Conservation (phyloP, 164 flowering plant species). For the Stephania japonica region DNA sequence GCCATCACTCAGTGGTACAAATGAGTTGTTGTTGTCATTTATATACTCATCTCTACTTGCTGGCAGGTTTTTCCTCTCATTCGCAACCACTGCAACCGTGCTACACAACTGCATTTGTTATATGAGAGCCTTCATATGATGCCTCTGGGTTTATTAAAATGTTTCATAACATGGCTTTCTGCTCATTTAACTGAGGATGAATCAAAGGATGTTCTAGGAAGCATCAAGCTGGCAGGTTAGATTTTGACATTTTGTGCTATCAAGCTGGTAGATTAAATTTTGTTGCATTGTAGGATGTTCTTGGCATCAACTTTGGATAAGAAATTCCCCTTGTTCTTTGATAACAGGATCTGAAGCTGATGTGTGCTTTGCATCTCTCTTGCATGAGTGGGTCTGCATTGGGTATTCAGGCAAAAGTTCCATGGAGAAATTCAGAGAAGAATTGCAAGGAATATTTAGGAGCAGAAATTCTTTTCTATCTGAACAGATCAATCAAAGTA, state of each 20-base stretch:
- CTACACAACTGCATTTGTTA: constrained; percentile 44
- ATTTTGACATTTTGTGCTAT: constrained; percentile 15
- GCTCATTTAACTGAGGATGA: constrained; percentile 52
- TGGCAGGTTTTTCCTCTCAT: constrained; percentile 56
- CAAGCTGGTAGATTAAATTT: constrained; percentile 28
- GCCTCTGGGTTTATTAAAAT: constrained; percentile 79
- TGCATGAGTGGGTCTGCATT: constrained; percentile 56
- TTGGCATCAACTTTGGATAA: neutral
- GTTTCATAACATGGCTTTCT: constrained; percentile 59
- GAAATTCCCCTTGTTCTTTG: neutral
- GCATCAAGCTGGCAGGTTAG: constrained; percentile 35
- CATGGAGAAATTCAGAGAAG: constrained; percentile 41
- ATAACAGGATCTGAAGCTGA: constrained; percentile 26
- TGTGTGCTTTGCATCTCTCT: constrained; percentile 44
- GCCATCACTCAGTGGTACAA: neutral
- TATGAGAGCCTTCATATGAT: constrained; percentile 49
- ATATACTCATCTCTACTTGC: constrained; percentile 7
- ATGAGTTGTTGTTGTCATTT: neutral
- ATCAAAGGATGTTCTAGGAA: constrained; percentile 34
- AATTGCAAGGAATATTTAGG: constrained; percentile 46
- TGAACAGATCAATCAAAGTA: constrained; percentile 25
- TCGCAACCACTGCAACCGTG: constrained; percentile 40
- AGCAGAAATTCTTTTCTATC: constrained; percentile 32
- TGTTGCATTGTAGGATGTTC: neutral
- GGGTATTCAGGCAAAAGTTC: constrained; percentile 67